A percentile compares a stretch with the other conserved stretches of the same genome.
Conservation (phyloP, 306 rosid species). For the Gastrolobium bilobum region DNA sequence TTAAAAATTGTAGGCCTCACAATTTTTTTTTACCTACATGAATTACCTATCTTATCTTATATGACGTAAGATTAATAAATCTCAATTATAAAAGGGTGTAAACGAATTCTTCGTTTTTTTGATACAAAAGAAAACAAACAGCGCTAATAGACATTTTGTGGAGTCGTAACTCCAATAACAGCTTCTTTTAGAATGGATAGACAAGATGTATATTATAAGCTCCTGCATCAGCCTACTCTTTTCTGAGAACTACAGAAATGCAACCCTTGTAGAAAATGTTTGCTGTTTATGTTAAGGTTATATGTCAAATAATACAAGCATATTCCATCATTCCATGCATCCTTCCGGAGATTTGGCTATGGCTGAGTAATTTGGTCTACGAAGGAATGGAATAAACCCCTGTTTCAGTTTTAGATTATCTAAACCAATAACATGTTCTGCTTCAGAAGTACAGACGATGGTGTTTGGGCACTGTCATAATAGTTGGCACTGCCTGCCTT, state of each 20-base stretch:
- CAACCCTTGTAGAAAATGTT: neutral
- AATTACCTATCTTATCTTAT: no score
- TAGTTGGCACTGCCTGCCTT: constrained; percentile 23
- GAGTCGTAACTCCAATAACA: no score
- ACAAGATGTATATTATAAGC: no score
- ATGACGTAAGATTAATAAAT: no score
- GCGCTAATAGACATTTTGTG: no score
- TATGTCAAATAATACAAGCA: constrained; percentile 43
- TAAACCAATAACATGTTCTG: constrained; percentile 10
- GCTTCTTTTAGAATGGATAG: no score
- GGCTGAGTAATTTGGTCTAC: constrained; percentile 12
- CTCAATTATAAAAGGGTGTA: no score
- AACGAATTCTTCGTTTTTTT: no score
- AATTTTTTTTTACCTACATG: no score
- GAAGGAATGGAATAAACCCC: constrained; percentile 37
- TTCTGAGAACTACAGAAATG: neutral
- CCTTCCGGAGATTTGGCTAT: constrained; percentile 48
- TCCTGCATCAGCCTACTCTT: neutral
- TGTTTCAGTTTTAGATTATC: constrained; percentile 28
- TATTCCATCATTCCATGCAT: constrained; percentile 41
- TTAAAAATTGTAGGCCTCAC: no score
- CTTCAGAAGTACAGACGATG: constrained; percentile 40
- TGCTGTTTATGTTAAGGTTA: neutral
- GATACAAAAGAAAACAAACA: no score
- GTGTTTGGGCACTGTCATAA: constrained; percentile 35